These are phyloP conservation scores for Solanum tarijense DNA, from an alignment of 257 asterid species.

Conservation along the genomic window DNA sequence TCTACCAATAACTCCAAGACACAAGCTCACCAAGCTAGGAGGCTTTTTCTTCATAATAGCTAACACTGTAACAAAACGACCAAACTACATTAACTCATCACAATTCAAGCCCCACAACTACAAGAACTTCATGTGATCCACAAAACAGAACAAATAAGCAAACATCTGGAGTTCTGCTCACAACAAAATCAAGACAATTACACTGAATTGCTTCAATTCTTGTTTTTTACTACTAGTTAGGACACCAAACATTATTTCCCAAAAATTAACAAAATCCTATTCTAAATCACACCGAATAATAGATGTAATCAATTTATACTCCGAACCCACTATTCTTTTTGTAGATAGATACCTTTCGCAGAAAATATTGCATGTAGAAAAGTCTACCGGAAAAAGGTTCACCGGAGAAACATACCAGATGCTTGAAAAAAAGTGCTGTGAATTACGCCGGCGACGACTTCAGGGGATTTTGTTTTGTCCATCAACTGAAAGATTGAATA, in stretches of 20 bases:
- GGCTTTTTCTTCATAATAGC: slow-evolving; percentile 32
- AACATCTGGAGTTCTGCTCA: background rate
- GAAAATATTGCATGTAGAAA: background rate
- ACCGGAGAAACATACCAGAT: slow-evolving; percentile 18
- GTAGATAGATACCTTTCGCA: background rate
- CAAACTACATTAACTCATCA: slow-evolving; percentile 2
- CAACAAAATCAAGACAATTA: background rate
- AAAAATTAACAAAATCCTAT: background rate
- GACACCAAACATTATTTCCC: background rate
- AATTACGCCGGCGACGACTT: slow-evolving; percentile 8
- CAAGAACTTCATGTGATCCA: background rate
- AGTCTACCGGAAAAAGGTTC: background rate
- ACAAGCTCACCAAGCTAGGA: slow-evolving; percentile 73
- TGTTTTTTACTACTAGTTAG: background rate
- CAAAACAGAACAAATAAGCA: background rate
- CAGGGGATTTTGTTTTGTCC: slow-evolving; percentile 41
- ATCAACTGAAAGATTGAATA: slow-evolving; percentile 20
- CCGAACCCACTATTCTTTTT: background rate
- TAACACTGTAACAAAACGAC: slow-evolving; percentile 27
- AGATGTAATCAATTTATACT: background rate
- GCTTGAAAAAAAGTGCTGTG: slow-evolving; percentile 17
- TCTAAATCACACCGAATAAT: background rate
- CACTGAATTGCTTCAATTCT: background rate
- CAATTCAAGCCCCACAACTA: background rate
- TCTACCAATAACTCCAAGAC: slow-evolving; percentile 72